Percentiles rank a stretch among this genome's conserved stretches.
Evolutionary conservation across 305 asterid species (phyloP).

Genomic region (Vinca major): DNA sequence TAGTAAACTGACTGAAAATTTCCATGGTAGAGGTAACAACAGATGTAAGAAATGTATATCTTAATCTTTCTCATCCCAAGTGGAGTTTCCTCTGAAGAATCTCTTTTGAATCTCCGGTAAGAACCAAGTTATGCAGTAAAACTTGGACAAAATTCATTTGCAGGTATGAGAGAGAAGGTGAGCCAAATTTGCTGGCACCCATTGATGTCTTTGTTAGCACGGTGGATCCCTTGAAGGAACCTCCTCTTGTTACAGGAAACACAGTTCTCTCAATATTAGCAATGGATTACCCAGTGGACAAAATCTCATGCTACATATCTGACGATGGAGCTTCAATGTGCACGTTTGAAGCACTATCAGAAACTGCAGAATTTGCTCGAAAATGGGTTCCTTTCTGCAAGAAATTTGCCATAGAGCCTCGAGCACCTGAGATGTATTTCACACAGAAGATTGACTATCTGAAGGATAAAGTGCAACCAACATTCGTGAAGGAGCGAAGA

Average conservation of each 20-base stretch:
- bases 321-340: constrained; percentile 99
- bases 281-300: constrained; percentile 92
- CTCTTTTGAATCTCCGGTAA: neutral
- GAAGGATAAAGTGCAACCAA: constrained; percentile 93
- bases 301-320: constrained; percentile 84
- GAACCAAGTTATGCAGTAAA: neutral
- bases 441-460: constrained; percentile 80
- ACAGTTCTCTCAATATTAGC: constrained; percentile 87
- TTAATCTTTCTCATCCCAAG: no score
- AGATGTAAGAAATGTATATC: no score
- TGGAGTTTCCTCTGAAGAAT: neutral
- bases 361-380: constrained; percentile 89
- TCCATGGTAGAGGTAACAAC: neutral
- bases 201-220: constrained; percentile 91
- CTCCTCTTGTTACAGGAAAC: constrained; percentile 89
- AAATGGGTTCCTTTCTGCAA: constrained; percentile 98
- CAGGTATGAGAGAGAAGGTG: constrained; percentile 93
- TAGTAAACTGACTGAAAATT: neutral
- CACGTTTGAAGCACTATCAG: constrained; percentile 88
- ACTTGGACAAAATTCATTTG: constrained; percentile 17
- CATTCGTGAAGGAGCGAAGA: constrained; percentile 90
- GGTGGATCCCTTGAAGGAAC: constrained; percentile 93
- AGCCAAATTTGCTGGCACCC: constrained; percentile 80
- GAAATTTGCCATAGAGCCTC: constrained; percentile 84
- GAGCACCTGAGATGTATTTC: constrained; percentile 98